Percentiles rank a stretch among this genome's conserved stretches.
Evolutionary conservation across 805 yeast species (phyloP).

Genomic region (Wickerhamiella galacta): DNA sequence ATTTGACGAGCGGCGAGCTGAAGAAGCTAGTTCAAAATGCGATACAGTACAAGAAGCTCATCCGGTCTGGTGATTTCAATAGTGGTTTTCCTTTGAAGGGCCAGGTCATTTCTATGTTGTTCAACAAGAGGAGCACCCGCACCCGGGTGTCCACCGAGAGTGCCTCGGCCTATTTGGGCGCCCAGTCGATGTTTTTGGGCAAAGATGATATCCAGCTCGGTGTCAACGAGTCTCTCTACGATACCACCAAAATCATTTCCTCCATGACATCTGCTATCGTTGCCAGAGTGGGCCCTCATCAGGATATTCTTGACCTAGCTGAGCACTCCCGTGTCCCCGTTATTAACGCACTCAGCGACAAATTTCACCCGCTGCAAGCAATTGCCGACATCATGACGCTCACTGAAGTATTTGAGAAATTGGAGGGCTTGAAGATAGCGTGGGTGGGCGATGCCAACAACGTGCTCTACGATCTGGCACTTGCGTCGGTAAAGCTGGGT

Average conservation of each 20-base stretch:
- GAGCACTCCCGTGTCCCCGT: constrained; percentile 76
- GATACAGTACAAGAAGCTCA: constrained; percentile 36
- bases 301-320: constrained; percentile 64
- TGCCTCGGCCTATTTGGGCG: constrained; percentile 85
- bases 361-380: constrained; percentile 88
- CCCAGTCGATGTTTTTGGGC: constrained; percentile 91
- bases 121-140: constrained; percentile 86
- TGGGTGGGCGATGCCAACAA: constrained; percentile 98
- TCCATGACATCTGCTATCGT: constrained; percentile 95
- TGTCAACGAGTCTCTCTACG: constrained; percentile 80
- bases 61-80: constrained; percentile 28
- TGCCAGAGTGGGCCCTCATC: constrained; percentile 84
- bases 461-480: constrained; percentile 81
- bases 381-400: constrained; percentile 81
- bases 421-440: constrained; percentile 48
- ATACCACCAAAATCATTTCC: constrained; percentile 74
- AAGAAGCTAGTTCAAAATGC: constrained; percentile 59
- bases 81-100: constrained; percentile 56
- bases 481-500: constrained; percentile 74
- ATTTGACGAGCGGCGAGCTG: constrained; percentile 59
- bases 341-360: constrained; percentile 85
- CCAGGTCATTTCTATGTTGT: constrained; percentile 65
- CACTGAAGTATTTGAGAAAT: constrained; percentile 48
- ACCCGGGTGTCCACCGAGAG: constrained; percentile 91
- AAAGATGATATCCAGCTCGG: constrained; percentile 94